These are phyloP conservation scores for Pascua sp. DNA, from an alignment of 1,284 basidiomycete genomes.

Conservation along the genomic window DNA sequence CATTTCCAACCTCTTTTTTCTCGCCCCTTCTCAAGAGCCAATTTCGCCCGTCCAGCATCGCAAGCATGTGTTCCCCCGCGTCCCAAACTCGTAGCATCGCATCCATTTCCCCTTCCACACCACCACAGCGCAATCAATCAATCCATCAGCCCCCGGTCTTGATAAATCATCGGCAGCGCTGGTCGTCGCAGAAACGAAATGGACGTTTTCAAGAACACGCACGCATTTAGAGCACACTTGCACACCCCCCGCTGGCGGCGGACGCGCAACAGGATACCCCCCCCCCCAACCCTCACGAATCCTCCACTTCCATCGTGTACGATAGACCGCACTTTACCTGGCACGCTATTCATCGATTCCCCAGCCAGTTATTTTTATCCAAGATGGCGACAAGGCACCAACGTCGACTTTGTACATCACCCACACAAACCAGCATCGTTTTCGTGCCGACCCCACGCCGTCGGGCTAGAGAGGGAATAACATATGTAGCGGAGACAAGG, in stretches of 20 bases:
- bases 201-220: slow-evolving; percentile 17
- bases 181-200: slow-evolving; percentile 20
- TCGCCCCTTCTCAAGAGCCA: slow-evolving; percentile 2
- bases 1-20: neutral
- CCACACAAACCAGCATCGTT: slow-evolving; percentile 1
- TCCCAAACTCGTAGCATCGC: neutral
- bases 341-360: slow-evolving; percentile 23
- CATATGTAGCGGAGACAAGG: slow-evolving; percentile 14
- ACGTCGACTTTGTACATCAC: neutral
- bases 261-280: slow-evolving; percentile 11
- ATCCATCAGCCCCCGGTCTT: slow-evolving; percentile 9
- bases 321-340: slow-evolving; percentile 9
- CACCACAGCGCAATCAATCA: slow-evolving; percentile 9
- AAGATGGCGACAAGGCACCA: slow-evolving; percentile 23
- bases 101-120: slow-evolving; percentile 12
- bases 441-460: slow-evolving; percentile 23
- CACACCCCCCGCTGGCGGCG: slow-evolving; percentile 14
- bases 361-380: neutral
- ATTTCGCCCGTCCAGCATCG: slow-evolving; percentile 18
- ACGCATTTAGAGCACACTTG: slow-evolving; percentile 15
- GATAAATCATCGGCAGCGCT: slow-evolving; percentile 16
- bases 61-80: slow-evolving; percentile 17
- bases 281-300: no score
- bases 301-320: slow-evolving; percentile 9
- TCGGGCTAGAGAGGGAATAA: slow-evolving; percentile 12